Percentiles rank a stretch among this genome's conserved stretches.
These are phyloP conservation scores for Ceriops decandra DNA, from an alignment of 345 rosid species.

Conservation along the genomic window DNA sequence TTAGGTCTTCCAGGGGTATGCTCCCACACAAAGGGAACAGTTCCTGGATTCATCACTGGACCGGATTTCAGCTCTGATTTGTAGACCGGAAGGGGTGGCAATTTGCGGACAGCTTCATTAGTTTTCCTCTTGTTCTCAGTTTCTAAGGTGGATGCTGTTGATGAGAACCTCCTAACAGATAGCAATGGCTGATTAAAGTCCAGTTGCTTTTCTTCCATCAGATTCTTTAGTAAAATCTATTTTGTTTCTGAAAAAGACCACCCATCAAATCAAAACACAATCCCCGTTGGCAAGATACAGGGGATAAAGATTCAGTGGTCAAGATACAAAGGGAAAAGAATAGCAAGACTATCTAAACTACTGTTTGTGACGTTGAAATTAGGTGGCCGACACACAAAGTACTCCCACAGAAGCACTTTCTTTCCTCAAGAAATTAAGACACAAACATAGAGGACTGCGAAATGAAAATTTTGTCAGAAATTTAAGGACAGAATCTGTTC, in stretches of 20 bases:
- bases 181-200: constrained; percentile 75
- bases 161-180: constrained; percentile 61
- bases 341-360: too few species aligned
- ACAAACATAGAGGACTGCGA: too few species aligned
- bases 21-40: constrained; percentile 92
- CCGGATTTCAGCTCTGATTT: constrained; percentile 84
- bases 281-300: too few species aligned
- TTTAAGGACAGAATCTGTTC: too few species aligned
- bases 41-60: constrained; percentile 77
- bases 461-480: too few species aligned
- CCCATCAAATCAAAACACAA: neutral
- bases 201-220: constrained; percentile 78
- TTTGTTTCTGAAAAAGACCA: neutral
- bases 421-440: too few species aligned
- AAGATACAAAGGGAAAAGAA: too few species aligned
- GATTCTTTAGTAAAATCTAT: constrained; percentile 15
- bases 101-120: constrained; percentile 30
- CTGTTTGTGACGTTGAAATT: too few species aligned
- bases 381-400: too few species aligned
- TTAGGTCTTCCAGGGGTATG: constrained; percentile 78
- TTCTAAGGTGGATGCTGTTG: constrained; percentile 32
- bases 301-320: too few species aligned
- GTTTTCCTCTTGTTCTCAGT: constrained; percentile 42
- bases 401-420: too few species aligned
- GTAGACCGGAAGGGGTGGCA: constrained; percentile 57